These are phyloP conservation scores for Diaporthe citri DNA, from an alignment of 2,329 filamentous ascomycete genomes.

Conservation along the genomic window DNA sequence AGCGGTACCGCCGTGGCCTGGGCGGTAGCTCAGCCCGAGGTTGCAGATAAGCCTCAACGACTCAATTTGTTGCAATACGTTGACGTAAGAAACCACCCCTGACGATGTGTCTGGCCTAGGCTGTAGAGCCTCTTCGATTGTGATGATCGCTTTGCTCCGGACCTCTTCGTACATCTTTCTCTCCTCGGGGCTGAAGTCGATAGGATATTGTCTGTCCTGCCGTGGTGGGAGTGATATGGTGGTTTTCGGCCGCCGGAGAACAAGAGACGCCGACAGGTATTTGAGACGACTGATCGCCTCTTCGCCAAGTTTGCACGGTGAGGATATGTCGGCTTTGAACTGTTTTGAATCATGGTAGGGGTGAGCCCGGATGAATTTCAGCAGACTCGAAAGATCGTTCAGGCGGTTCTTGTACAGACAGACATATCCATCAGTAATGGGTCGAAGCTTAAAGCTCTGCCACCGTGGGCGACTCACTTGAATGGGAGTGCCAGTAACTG, in stretches of 20 bases:
- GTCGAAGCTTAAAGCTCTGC: too few relatives aligned
- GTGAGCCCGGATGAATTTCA: conserved; percentile 57
- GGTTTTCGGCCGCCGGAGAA: conserved; percentile 55
- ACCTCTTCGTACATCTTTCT: conserved; percentile 51
- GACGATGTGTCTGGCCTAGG: conserved; percentile 35
- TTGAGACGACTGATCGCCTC: conserved; percentile 56
- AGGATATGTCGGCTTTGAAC: conserved; percentile 55
- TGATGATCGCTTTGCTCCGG: conserved; percentile 45
- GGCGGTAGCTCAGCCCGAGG: conserved; percentile 56
- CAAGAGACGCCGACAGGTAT: conserved; percentile 51
- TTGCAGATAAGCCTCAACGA: conserved; percentile 60
- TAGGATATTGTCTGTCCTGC: conserved; percentile 48
- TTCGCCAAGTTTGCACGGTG: conserved; percentile 55
- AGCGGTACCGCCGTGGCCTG: conserved; percentile 45
- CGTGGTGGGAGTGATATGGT: conserved; percentile 55
- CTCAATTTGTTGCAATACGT: conserved; percentile 60
- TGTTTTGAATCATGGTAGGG: conserved; percentile 55
- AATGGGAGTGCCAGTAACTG: conserved; percentile 62
- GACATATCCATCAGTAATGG: too few relatives aligned
- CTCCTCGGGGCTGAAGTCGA: conserved; percentile 55
- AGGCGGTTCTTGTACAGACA: conserved; percentile 56
- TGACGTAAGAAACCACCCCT: conserved; percentile 52
- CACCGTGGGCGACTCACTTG: too few relatives aligned
- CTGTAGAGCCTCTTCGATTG: conserved; percentile 52
- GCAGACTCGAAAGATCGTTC: conserved; percentile 55